Evolutionary conservation across 441 rosid species (phyloP).

Genomic region (Euphorbia schlechtendalii): DNA sequence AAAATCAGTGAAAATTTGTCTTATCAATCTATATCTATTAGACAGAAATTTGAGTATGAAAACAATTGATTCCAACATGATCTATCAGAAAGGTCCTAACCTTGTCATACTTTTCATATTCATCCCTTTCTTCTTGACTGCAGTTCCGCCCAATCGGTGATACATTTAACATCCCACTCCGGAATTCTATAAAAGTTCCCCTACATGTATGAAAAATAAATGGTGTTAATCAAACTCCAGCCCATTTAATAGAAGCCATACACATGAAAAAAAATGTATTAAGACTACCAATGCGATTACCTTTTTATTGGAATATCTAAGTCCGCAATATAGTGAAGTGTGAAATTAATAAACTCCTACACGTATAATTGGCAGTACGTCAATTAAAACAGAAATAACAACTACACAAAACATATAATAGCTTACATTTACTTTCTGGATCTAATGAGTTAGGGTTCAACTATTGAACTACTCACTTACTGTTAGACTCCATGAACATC

Average conservation of each 20-base stretch:
- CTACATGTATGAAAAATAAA: too few relatives aligned
- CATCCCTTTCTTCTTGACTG: constrained; percentile 99
- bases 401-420: neutral
- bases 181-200: constrained; percentile 96
- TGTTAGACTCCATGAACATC: neutral
- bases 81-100: constrained; percentile 28
- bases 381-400: constrained; percentile 14
- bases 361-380: constrained; percentile 22
- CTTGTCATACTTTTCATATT: constrained; percentile 91
- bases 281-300: constrained; percentile 25
- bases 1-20: constrained; percentile 18
- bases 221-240: too few relatives aligned
- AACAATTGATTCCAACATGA: constrained; percentile 8
- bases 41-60: constrained; percentile 10
- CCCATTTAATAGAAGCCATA: too few relatives aligned
- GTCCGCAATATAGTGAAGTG: constrained; percentile 89
- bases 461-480: neutral
- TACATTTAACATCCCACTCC: constrained; percentile 95
- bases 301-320: constrained; percentile 98
- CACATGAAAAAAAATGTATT: constrained; percentile 7
- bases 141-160: constrained; percentile 98
- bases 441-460: neutral
- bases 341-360: constrained; percentile 84
- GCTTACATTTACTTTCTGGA: constrained; percentile 1
- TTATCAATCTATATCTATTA: constrained; percentile 14